Conservation (phyloP, 2,329 filamentous ascomycete genomes). For the Sodiomyces alkalinus region DNA sequence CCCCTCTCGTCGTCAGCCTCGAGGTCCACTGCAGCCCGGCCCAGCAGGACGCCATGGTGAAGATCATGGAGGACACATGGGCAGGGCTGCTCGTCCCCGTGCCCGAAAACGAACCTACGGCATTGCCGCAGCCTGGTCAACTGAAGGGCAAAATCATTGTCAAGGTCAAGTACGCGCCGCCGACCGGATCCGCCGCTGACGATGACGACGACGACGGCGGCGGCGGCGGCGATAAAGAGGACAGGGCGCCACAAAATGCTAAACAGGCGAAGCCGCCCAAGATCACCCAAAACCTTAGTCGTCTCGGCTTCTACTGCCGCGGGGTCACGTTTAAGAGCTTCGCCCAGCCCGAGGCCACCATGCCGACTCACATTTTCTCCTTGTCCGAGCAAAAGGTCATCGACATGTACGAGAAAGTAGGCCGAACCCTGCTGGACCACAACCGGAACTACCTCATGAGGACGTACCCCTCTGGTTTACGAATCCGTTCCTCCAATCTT, state of each 20-base stretch:
- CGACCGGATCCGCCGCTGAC: conserved; percentile 16
- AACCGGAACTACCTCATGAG: conserved; percentile 75
- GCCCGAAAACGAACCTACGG: conserved; percentile 26
- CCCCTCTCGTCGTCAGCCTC: conserved; percentile 86
- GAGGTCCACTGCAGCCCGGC: conserved; percentile 73
- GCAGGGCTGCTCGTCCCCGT: conserved; percentile 51
- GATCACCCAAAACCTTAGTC: conserved; percentile 60
- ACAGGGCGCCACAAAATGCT: conserved; percentile 24
- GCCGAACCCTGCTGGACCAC: conserved; percentile 53
- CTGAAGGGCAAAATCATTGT: conserved; percentile 68
- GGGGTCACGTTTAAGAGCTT: conserved; percentile 73
- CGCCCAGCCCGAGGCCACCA: conserved; percentile 51
- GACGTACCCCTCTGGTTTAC: conserved; percentile 70
- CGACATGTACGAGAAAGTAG: conserved; percentile 35
- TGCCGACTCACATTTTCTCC: conserved; percentile 56
- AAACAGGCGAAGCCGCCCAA: conserved; percentile 34
- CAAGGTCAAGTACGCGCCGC: conserved; percentile 60
- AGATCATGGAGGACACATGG: conserved; percentile 82
- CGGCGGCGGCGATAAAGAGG: conserved; percentile 20
- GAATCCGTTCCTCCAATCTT: conserved; percentile 73
- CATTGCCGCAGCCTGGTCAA: conserved; percentile 52
- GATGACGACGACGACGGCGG: conserved; percentile 18
- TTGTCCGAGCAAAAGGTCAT: conserved; percentile 50
- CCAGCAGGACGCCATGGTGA: conserved; percentile 83
- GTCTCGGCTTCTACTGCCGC: conserved; percentile 67